Base-by-base conservation (phyloP, 2,329 filamentous ascomycete species). In the Sporothrix brunneoviolacea region DNA sequence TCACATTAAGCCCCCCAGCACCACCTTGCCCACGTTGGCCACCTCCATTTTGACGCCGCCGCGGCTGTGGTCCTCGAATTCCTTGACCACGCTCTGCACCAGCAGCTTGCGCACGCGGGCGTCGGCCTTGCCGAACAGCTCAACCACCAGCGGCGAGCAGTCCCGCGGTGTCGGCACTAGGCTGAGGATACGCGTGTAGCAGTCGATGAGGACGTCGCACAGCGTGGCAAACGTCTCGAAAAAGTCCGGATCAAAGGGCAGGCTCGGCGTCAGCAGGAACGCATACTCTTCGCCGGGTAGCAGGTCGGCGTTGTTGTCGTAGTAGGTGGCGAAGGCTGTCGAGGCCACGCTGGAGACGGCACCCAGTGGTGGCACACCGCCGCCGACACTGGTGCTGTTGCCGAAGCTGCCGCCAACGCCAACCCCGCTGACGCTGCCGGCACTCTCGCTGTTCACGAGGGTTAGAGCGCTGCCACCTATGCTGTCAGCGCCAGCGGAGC, bases 171-270 rank as follows among this genome's bases (percentile, higher is more conserved):
- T 81, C n/a, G 83, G 77, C 19, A 97, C 73, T 53, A 98, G 73
- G 38, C 74, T 75, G 60, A 94, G 72, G 24, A 98, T 80, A 49
- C 83, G 81, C 32, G 83, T 82, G 69, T 98, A 98, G 62, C 84
- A 88, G 65, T 97, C 93, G 60, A 96, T 94, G 54, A 98, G 72
- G 3, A 95, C 88, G 64, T 98, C 93, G 70, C 93, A 97, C 7
- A 98, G 75, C 12, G 93, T 96, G 13, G 90, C 86, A 70, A 97
- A 97, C 0, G 91, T 96, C 70, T 94, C 90, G 66, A 91, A 93
- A 62, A 95, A 98, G 68, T 98, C 93, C 0, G 93, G 93, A 57
- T 97, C 91, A 63, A 98, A 98, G 0, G 93, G 93, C 42, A 98
- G 71, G 15, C 83, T 85, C 0, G 93, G 93, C n/a, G 91, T 97